Evolutionary conservation across 1,284 basidiomycete species (phyloP).

Genomic region (Flammula alnicola): DNA sequence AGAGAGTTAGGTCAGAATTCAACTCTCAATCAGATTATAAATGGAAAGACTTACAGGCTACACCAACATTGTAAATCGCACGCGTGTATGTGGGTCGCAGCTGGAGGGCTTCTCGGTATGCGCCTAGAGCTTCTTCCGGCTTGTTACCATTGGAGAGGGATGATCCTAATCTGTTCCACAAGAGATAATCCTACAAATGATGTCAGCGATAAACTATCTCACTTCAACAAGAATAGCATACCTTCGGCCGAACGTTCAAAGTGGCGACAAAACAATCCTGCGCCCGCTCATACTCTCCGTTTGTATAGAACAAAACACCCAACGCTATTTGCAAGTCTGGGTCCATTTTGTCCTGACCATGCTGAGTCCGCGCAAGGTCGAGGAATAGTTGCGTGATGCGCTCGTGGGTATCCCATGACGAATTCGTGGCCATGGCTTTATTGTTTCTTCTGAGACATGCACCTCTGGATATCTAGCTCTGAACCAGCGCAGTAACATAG

Average conservation of each 20-base stretch:
- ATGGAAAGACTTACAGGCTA: slow-evolving; percentile 73
- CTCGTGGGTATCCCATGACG: slow-evolving; percentile 87
- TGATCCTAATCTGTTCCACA: slow-evolving; percentile 98
- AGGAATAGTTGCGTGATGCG: slow-evolving; percentile 87
- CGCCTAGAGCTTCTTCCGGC: slow-evolving; percentile 94
- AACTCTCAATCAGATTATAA: background rate
- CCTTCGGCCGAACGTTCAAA: slow-evolving; percentile 74
- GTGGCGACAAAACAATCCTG: slow-evolving; percentile 93
- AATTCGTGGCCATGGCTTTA: slow-evolving; percentile 60
- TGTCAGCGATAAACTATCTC: background rate
- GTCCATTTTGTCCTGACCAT: slow-evolving; percentile 75
- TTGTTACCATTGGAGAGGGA: slow-evolving; percentile 94
- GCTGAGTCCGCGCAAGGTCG: slow-evolving; percentile 81
- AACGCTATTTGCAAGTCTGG: slow-evolving; percentile 94
- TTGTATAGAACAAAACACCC: slow-evolving; percentile 93
- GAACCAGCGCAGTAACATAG: slow-evolving; percentile 90
- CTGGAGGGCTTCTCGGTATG: slow-evolving; percentile 93
- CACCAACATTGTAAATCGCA: slow-evolving; percentile 97
- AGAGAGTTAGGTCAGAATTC: background rate
- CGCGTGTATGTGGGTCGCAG: slow-evolving; percentile 95
- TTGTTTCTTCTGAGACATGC: slow-evolving; percentile 60
- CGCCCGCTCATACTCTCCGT: slow-evolving; percentile 77
- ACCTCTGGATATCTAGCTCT: slow-evolving; percentile 75
- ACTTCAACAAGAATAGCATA: slow-evolving; percentile 16
- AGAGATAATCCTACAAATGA: slow-evolving; percentile 76